Evolutionary conservation across 2,329 filamentous ascomycete species (phyloP).

Genomic region (Fusarium sp.): DNA sequence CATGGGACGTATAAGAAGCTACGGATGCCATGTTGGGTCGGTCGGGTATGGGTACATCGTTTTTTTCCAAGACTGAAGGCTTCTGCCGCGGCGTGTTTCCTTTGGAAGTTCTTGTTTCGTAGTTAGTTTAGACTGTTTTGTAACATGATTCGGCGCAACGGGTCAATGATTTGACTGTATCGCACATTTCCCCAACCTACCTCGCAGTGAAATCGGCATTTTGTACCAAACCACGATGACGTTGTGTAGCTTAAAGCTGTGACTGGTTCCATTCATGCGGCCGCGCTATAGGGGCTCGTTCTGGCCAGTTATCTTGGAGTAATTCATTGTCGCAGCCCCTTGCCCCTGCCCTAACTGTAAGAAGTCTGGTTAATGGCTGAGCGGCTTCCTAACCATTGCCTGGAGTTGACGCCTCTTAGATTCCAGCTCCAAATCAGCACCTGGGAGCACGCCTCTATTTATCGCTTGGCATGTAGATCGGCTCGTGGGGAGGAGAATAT

Average conservation of each 20-base stretch:
- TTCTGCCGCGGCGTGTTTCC: constrained; percentile 39
- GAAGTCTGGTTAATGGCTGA: constrained; percentile 6
- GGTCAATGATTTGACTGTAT: constrained; percentile 33
- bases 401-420: background rate
- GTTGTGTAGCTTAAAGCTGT: constrained; percentile 13
- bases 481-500: background rate
- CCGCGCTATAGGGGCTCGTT: background rate
- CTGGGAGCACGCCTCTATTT: background rate
- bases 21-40: constrained; percentile 29
- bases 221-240: constrained; percentile 11
- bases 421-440: background rate
- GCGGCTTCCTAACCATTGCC: background rate
- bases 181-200: background rate
- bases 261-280: constrained; percentile 25
- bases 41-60: constrained; percentile 27
- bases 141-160: constrained; percentile 40
- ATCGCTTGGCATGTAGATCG: background rate
- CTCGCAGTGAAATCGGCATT: background rate
- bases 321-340: background rate
- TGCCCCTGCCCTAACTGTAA: constrained; percentile 18
- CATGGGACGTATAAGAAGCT: constrained; percentile 39
- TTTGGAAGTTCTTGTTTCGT: constrained; percentile 43
- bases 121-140: constrained; percentile 46
- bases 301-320: background rate
- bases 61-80: constrained; percentile 41